Conservation (phyloP, 495 filamentous ascomycete species). For the Penicillium ochrochloron region DNA sequence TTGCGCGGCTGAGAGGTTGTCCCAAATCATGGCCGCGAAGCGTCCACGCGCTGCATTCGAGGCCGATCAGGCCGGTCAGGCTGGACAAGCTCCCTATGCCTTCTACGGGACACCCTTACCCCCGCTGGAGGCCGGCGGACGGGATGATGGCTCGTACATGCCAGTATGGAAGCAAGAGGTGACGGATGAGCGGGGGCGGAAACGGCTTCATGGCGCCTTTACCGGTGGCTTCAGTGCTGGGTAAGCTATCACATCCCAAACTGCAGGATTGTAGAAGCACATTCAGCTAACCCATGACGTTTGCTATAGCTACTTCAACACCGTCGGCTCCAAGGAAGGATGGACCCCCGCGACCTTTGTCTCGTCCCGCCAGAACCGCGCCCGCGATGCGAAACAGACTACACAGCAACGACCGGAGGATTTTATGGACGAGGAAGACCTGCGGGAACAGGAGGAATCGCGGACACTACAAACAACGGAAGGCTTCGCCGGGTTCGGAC, state of each 20-base stretch:
- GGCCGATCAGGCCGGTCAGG: constrained; percentile 60
- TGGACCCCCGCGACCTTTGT: constrained; percentile 93
- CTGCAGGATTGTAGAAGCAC: background rate
- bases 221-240: constrained; percentile 97
- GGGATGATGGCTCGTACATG: constrained; percentile 93
- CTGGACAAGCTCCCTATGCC: constrained; percentile 71
- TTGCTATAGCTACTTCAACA: constrained; percentile 84
- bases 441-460: constrained; percentile 83
- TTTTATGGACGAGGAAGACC: constrained; percentile 98
- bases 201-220: constrained; percentile 93
- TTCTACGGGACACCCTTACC: constrained; percentile 88
- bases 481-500: constrained; percentile 77
- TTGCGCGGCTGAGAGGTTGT: constrained; percentile 9
- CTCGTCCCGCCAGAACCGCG: constrained; percentile 81
- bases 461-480: constrained; percentile 70
- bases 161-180: constrained; percentile 98
- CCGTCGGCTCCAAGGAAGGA: constrained; percentile 96
- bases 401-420: constrained; percentile 76
- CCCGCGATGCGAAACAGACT: constrained; percentile 63
- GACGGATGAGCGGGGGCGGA: constrained; percentile 88
- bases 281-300: constrained; percentile 13
- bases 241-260: constrained; percentile 49
- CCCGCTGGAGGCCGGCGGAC: constrained; percentile 71
- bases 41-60: constrained; percentile 78
- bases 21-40: constrained; percentile 72